These are phyloP conservation scores for Salix udensis DNA, from an alignment of 345 rosid species.

Conservation along the genomic window DNA sequence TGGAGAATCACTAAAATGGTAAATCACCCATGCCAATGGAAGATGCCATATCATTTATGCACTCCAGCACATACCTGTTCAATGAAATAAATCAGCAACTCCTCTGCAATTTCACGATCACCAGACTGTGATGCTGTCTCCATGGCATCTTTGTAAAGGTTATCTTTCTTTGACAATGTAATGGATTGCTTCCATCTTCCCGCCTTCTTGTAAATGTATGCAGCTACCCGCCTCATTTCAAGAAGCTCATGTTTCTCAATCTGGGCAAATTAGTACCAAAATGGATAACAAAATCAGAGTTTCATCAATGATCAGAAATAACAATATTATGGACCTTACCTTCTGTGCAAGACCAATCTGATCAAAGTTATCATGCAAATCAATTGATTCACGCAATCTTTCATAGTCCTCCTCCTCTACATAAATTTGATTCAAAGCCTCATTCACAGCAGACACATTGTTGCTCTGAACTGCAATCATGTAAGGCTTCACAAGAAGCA, in stretches of 20 bases:
- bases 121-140: slow-evolving; percentile 99
- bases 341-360: slow-evolving; percentile 90
- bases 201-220: slow-evolving; percentile 95
- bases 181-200: slow-evolving; percentile 99
- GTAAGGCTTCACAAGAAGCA: slow-evolving; percentile 89
- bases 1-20: background rate
- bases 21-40: background rate
- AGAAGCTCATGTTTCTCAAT: slow-evolving; percentile 98
- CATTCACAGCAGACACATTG: slow-evolving; percentile 89
- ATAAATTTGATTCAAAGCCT: slow-evolving; percentile 86
- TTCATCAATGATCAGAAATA: background rate
- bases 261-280: slow-evolving; percentile 36
- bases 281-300: slow-evolving; percentile 1
- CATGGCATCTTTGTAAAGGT: slow-evolving; percentile 91
- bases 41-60: background rate
- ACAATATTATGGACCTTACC: slow-evolving; percentile 32
- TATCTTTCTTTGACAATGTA: slow-evolving; percentile 93
- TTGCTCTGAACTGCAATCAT: slow-evolving; percentile 97
- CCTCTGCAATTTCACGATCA: slow-evolving; percentile 94
- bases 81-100: slow-evolving; percentile 87
- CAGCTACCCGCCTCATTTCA: slow-evolving; percentile 99
- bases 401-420: slow-evolving; percentile 97
- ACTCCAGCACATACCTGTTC: slow-evolving; percentile 51
- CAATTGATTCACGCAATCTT: slow-evolving; percentile 86
- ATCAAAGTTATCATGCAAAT: slow-evolving; percentile 86